Evolutionary conservation across 2,329 filamentous ascomycete species (phyloP), one percentile per base, ranked within the genome.

Genomic region (Hirsutella minnesotensis): DNA sequence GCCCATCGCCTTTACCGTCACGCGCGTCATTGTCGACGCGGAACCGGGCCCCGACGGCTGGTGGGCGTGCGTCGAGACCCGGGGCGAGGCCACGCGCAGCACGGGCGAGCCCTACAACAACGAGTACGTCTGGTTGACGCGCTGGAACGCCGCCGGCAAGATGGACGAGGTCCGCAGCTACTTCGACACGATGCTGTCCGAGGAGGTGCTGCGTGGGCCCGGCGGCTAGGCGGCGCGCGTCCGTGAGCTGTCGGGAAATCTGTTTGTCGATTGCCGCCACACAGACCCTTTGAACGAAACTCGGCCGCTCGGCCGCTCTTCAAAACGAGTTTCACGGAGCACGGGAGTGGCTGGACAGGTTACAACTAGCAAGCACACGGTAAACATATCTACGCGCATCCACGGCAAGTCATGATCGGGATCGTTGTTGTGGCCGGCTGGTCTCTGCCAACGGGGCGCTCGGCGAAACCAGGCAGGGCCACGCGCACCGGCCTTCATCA

Each of bases 141-240:
- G 51, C 31, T 56, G 49, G 46, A 44, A 52, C 34, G 44, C 42
- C 4, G 44, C 53, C 30, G 53, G 51, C 31, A 50, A 44, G 42
- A 50, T 54, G 31, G 53, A 47, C 13, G 51, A 55, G 44, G 44
- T 55, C 12, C 43, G 49, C 27, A 53, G 50, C 29, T 55, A 55
- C 34, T 52, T 51, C 18, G 51, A 55, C 16, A 51, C 51, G 3
- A 39, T 49, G 39, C 42, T 52, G 19, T 38, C 51, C 7, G 51
- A 53, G 21, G 24, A 49, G 41, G 49, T 52, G 12, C 21, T 54
- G 39, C 20, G 33, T 19, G 40, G 34, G 38, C 38, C 34, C 0
- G 34, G 20, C n/a, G 39, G 15, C 9, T 37, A 19, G n/a, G 5
- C 33, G 5, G 16, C 7, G 10, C 8, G 24, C 24, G 24, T 27